phyloP scores from a whole-genome alignment of 139 green algal genomes.

The Chlorella vulgaris region DNA sequence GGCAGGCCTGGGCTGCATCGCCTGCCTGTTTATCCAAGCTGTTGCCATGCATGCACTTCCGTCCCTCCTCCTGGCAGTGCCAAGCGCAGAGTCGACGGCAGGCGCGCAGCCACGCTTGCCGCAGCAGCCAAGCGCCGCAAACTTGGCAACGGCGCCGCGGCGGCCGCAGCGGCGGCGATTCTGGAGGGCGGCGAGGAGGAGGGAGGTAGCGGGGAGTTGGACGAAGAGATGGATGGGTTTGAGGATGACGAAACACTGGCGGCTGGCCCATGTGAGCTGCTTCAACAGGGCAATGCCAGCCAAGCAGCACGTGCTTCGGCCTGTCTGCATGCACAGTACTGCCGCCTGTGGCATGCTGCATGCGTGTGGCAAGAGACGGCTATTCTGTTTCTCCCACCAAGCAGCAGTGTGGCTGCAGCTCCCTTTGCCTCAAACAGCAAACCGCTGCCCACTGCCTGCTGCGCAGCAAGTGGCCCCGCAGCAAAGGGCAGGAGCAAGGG shows the following conservation, averaged over 20 bases:
- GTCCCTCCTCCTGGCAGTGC: not conserved
- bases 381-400: too few species aligned
- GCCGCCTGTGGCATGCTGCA: too few species aligned
- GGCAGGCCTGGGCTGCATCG: too few species aligned
- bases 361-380: too few species aligned
- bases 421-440: too few species aligned
- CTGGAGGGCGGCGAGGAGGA: not conserved
- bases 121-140: not conserved
- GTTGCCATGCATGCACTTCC: not conserved
- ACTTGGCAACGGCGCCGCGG: not conserved
- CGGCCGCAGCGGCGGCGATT: not conserved
- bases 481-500: constrained; percentile 1
- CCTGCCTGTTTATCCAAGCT: too few species aligned
- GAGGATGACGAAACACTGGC: not conserved
- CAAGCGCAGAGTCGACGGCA: not conserved
- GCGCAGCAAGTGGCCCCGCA: not conserved
- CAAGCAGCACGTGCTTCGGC: too few species aligned
- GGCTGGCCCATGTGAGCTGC: too few species aligned
- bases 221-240: not conserved
- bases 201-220: not conserved
- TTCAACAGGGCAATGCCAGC: too few species aligned
- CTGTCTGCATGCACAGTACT: too few species aligned
- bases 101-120: not conserved
- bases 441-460: too few species aligned
- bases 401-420: too few species aligned